A percentile compares a stretch with the other conserved stretches of the same genome.
These are phyloP conservation scores for Hortiboletus campestris DNA, from an alignment of 768 basidiomycete genomes.

Conservation along the genomic window DNA sequence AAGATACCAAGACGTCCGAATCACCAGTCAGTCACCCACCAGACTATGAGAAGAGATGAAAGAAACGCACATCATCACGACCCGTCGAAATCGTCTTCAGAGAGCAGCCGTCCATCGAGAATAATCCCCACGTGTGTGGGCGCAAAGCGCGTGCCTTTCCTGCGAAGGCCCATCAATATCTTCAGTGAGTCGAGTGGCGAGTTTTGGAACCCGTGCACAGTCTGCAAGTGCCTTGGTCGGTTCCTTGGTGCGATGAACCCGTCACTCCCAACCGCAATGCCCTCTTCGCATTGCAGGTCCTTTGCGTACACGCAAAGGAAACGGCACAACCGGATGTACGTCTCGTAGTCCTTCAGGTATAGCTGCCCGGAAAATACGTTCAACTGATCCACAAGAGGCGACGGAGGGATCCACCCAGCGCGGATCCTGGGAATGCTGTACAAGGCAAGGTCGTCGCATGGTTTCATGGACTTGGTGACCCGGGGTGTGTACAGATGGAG, in stretches of 20 bases:
- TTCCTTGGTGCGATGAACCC: constrained; percentile 22
- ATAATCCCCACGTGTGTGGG: constrained; percentile 44
- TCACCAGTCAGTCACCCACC: too few relatives aligned
- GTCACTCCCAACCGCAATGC: constrained; percentile 6
- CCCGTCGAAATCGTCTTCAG: constrained; percentile 6
- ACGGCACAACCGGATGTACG: constrained; percentile 27
- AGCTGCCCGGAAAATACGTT: constrained; percentile 35
- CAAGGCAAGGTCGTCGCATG: constrained; percentile 36
- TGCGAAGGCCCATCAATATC: constrained; percentile 26
- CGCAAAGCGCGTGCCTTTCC: constrained; percentile 40
- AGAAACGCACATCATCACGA: not conserved
- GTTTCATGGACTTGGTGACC: constrained; percentile 30
- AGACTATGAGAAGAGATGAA: too few relatives aligned
- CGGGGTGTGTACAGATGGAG: constrained; percentile 46
- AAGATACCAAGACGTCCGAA: too few relatives aligned
- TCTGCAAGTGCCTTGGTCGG: constrained; percentile 7
- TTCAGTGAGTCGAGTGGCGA: constrained; percentile 34
- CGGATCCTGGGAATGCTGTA: constrained; percentile 4
- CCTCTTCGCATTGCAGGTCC: constrained; percentile 9
- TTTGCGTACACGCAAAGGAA: constrained; percentile 27
- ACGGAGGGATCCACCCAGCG: not conserved
- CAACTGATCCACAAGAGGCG: constrained; percentile 18
- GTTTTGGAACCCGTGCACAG: constrained; percentile 28
- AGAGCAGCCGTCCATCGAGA: constrained; percentile 28
- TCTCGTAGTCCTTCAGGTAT: constrained; percentile 27